phyloP scores from a whole-genome alignment of 2,329 filamentous ascomycete genomes.

The Cladosporium austrohemisphaericum region DNA sequence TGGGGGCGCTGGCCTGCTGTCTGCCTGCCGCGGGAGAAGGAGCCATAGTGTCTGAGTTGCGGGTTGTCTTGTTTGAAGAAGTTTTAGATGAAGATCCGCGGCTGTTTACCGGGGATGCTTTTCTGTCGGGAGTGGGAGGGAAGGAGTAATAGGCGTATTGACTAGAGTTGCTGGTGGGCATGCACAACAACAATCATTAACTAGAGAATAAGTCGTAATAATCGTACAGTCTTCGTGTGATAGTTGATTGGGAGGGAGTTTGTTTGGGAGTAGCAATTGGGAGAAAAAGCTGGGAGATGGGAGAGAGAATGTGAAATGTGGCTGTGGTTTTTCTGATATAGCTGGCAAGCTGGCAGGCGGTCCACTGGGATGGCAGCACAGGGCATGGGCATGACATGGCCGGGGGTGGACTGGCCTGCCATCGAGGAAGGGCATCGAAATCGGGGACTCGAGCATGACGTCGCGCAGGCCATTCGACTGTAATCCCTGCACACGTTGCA shows the following conservation, averaged over 20 bases:
- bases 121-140: conserved; percentile 46
- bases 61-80: conserved; percentile 18
- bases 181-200: conserved; percentile 36
- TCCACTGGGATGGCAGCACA: conserved; percentile 1
- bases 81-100: conserved; percentile 15
- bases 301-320: background rate
- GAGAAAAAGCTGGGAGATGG: conserved; percentile 7
- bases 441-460: conserved; percentile 12
- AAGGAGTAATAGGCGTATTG: conserved; percentile 52
- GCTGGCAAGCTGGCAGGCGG: conserved; percentile 11
- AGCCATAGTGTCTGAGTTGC: conserved; percentile 42
- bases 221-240: conserved; percentile 18
- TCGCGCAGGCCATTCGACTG: background rate
- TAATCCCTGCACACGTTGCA: background rate
- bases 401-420: conserved; percentile 2
- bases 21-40: conserved; percentile 50
- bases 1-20: conserved; percentile 39
- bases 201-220: conserved; percentile 23
- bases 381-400: conserved; percentile 14
- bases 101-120: conserved; percentile 30
- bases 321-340: conserved; percentile 15
- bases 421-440: conserved; percentile 12
- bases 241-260: conserved; percentile 7
- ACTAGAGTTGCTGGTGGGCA: conserved; percentile 45
- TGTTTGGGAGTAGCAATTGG: conserved; percentile 19